These are phyloP conservation scores for Pigoraptor vietnamica DNA, from an alignment of 78 protist genomes.

Conservation along the genomic window DNA sequence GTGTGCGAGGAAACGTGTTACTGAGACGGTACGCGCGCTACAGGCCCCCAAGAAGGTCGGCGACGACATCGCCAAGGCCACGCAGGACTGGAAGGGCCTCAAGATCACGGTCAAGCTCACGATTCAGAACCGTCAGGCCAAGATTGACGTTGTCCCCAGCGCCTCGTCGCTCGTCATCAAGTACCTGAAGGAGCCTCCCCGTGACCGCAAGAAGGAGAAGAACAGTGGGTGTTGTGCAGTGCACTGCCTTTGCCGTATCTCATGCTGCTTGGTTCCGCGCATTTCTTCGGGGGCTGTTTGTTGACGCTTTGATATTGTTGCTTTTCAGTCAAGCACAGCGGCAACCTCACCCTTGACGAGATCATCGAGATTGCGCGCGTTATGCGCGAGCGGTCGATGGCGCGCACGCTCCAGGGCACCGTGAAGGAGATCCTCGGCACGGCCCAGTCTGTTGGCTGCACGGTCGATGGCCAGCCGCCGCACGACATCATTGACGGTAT, in stretches of 20 bases:
- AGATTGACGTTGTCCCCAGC: slow-evolving; percentile 88
- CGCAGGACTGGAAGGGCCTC: slow-evolving; percentile 94
- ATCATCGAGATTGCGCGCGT: slow-evolving; percentile 79
- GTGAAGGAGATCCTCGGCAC: slow-evolving; percentile 96
- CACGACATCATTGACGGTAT: slow-evolving; percentile 69
- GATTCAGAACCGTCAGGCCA: slow-evolving; percentile 95
- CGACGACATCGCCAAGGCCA: slow-evolving; percentile 94
- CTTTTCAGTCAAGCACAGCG: slow-evolving; percentile 80
- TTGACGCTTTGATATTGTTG: too few species aligned
- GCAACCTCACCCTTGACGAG: slow-evolving; percentile 86
- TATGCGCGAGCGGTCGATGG: slow-evolving; percentile 79
- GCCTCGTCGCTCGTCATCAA: slow-evolving; percentile 90
- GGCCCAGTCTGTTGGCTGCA: slow-evolving; percentile 89
- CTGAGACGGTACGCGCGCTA: too few species aligned
- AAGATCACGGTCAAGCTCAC: slow-evolving; percentile 80
- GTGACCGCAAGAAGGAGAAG: slow-evolving; percentile 96
- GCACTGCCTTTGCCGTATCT: not conserved
- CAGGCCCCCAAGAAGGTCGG: slow-evolving; percentile 97
- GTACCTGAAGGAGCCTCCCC: slow-evolving; percentile 97
- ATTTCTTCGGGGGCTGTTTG: not conserved
- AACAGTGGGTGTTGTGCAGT: not conserved
- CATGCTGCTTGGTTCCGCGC: not conserved
- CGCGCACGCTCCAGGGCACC: slow-evolving; percentile 79
- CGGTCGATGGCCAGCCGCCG: slow-evolving; percentile 85
- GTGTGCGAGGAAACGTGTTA: too few species aligned